These are phyloP conservation scores for Aureobasidium sp. DNA, from an alignment of 2,329 filamentous ascomycete species.

Conservation along the genomic window DNA sequence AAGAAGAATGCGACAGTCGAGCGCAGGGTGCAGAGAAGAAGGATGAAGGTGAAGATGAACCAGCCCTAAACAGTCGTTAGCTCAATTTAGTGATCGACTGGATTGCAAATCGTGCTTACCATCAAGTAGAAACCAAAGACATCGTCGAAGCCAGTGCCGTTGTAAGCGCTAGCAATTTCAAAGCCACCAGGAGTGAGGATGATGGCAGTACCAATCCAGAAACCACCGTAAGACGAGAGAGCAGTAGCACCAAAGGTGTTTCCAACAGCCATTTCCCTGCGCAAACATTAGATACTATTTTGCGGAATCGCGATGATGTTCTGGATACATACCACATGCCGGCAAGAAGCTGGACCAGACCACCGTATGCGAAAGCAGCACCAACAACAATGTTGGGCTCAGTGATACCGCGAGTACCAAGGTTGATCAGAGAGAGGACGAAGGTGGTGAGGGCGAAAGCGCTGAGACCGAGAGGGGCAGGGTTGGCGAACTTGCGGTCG, in stretches of 20 bases:
- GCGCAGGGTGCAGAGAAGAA: slow-evolving; percentile 46
- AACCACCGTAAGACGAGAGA: slow-evolving; percentile 54
- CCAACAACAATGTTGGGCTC: slow-evolving; percentile 43
- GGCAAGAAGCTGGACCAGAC: slow-evolving; percentile 44
- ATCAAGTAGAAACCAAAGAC: slow-evolving; percentile 53
- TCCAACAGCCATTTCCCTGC: slow-evolving; percentile 49
- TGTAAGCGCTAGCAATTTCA: slow-evolving; percentile 41
- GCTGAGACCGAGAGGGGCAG: slow-evolving; percentile 53
- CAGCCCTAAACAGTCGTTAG: slow-evolving; percentile 33
- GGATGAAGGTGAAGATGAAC: slow-evolving; percentile 53
- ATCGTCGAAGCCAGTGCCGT: slow-evolving; percentile 38
- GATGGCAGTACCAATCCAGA: slow-evolving; percentile 56
- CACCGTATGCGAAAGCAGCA: slow-evolving; percentile 43
- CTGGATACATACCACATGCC: slow-evolving; percentile 46
- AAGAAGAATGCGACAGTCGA: slow-evolving; percentile 53
- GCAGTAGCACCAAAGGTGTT: slow-evolving; percentile 58
- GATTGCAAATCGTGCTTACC: slow-evolving; percentile 24
- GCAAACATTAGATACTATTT: slow-evolving; percentile 11
- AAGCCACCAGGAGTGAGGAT: slow-evolving; percentile 49
- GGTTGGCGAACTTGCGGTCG: slow-evolving; percentile 48
- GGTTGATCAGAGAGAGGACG: slow-evolving; percentile 46
- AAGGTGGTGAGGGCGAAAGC: slow-evolving; percentile 62
- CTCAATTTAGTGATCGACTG: neutral
- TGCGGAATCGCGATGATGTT: neutral
- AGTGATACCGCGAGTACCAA: slow-evolving; percentile 36